These are phyloP conservation scores for Erucastrum elatum DNA, from an alignment of 345 rosid genomes.

Conservation along the genomic window DNA sequence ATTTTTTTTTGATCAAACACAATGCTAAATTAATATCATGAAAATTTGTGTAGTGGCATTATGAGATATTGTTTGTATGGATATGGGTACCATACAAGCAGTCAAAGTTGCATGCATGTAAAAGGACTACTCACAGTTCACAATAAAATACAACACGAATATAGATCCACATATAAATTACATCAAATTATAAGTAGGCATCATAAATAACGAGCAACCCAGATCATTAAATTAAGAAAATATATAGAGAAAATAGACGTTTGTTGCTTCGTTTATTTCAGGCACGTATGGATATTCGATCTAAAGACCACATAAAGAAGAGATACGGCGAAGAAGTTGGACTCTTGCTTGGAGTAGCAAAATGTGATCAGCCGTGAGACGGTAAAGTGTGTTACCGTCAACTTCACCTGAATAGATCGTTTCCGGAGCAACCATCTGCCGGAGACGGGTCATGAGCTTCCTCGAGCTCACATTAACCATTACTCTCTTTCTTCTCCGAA, in stretches of 20 bases:
- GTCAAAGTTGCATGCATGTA: slow-evolving; percentile 24
- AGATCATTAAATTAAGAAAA: background rate
- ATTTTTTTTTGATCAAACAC: background rate
- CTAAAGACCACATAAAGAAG: slow-evolving; percentile 40
- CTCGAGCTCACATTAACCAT: slow-evolving; percentile 28
- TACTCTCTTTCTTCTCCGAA: slow-evolving; percentile 38
- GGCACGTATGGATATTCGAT: background rate
- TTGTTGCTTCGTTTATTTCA: background rate
- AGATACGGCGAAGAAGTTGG: slow-evolving; percentile 39
- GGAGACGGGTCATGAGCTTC: slow-evolving; percentile 41
- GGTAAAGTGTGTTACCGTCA: slow-evolving; percentile 31
- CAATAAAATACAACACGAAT: background rate
- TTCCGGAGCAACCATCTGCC: slow-evolving; percentile 38
- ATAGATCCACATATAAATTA: slow-evolving; percentile 12
- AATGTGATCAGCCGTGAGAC: slow-evolving; percentile 41
- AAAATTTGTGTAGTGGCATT: background rate
- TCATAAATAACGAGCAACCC: background rate
- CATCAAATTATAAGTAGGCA: slow-evolving; percentile 4
- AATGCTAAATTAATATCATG: background rate
- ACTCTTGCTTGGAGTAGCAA: slow-evolving; percentile 36
- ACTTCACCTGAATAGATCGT: slow-evolving; percentile 19
- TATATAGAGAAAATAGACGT: background rate
- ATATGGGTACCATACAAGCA: background rate
- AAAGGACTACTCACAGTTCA: background rate
- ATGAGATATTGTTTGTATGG: background rate